A percentile compares a stretch with the other conserved stretches of the same genome.
phyloP scores from a whole-genome alignment of 768 basidiomycete species.

The Suillus weaverae region DNA sequence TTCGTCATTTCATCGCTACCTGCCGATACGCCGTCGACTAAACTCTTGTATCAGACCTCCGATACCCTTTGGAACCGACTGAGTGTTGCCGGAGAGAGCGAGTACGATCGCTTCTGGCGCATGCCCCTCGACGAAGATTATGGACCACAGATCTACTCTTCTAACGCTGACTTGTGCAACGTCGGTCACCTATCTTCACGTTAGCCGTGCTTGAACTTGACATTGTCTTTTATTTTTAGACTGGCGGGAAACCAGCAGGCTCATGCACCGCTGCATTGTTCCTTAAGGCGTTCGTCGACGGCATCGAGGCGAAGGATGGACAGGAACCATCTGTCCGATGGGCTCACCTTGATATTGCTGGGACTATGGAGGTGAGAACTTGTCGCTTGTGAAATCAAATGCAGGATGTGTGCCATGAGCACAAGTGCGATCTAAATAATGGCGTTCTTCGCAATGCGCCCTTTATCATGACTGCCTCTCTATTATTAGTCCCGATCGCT shows the following conservation, averaged over 20 bases:
- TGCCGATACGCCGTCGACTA: neutral
- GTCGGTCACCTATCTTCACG: conserved; percentile 4
- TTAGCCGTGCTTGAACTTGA: conserved; percentile 1
- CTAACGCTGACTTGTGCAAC: conserved; percentile 83
- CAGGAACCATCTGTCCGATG: conserved; percentile 60
- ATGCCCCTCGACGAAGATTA: conserved; percentile 87
- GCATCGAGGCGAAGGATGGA: conserved; percentile 63
- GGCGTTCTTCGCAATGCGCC: no score
- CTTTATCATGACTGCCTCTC: neutral
- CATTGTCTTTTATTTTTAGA: conserved; percentile 36
- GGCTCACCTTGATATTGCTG: conserved; percentile 88
- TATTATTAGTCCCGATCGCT: neutral
- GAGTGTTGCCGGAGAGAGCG: conserved; percentile 64
- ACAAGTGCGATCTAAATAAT: neutral
- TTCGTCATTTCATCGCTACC: conserved; percentile 30
- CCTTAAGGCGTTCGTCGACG: conserved; percentile 80
- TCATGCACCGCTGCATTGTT: conserved; percentile 84
- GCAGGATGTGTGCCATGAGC: conserved; percentile 35
- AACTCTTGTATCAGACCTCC: conserved; percentile 49
- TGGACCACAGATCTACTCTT: conserved; percentile 70
- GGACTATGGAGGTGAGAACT: conserved; percentile 64
- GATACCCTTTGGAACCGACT: conserved; percentile 74
- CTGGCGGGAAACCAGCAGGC: conserved; percentile 71
- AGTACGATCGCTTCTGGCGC: conserved; percentile 87
- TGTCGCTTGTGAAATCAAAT: conserved; percentile 22